These are phyloP conservation scores for Alternaria atra DNA, from an alignment of 2,329 filamentous ascomycete species.

Conservation along the genomic window DNA sequence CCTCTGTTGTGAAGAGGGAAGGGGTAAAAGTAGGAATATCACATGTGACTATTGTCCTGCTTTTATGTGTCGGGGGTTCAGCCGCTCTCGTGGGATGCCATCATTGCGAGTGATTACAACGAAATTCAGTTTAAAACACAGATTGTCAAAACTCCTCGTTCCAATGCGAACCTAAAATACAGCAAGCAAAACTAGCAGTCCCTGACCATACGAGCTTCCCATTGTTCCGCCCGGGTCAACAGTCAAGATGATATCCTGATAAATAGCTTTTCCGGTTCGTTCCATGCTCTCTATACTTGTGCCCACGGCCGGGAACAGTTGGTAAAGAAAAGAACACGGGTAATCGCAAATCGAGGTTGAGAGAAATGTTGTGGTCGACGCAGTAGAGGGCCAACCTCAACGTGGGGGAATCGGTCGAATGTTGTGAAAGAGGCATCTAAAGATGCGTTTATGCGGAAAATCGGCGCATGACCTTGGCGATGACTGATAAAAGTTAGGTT, in stretches of 20 bases:
- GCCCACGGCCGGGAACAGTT: constrained; percentile 16
- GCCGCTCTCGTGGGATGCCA: background rate
- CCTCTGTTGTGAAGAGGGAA: background rate
- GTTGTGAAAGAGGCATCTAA: constrained; percentile 6
- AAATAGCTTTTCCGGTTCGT: constrained; percentile 33
- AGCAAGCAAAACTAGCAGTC: constrained; percentile 36
- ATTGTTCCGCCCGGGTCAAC: constrained; percentile 15
- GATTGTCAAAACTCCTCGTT: constrained; percentile 28
- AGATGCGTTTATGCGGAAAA: constrained; percentile 67
- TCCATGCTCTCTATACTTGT: constrained; percentile 21
- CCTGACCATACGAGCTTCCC: constrained; percentile 18
- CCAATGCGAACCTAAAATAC: constrained; percentile 46
- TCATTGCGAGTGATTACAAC: background rate
- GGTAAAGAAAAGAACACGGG: constrained; percentile 14
- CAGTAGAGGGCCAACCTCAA: constrained; percentile 32
- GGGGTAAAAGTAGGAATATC: background rate
- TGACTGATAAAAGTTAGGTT: constrained; percentile 67
- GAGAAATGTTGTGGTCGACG: constrained; percentile 22
- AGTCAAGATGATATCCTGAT: constrained; percentile 24
- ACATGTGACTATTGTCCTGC: background rate
- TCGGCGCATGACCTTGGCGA: constrained; percentile 92
- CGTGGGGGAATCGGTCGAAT: constrained; percentile 17
- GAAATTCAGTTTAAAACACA: background rate
- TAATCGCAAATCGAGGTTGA: constrained; percentile 12
- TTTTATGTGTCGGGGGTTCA: background rate